These are phyloP conservation scores for Cichorium intybus DNA, from an alignment of 140 eudicot genomes.

Conservation along the genomic window DNA sequence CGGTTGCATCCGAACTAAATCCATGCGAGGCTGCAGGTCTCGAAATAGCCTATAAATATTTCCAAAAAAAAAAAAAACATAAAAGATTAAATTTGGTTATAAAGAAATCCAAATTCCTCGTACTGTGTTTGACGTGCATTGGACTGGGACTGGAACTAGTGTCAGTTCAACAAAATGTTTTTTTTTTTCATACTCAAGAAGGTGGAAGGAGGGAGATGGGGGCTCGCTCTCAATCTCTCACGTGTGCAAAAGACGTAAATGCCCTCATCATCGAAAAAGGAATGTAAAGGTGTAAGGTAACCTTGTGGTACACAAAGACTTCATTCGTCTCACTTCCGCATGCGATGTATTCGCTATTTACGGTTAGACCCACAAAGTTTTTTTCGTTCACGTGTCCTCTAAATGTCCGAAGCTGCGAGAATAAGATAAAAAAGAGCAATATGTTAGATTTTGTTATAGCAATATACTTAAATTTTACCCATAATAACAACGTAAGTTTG, in stretches of 20 bases:
- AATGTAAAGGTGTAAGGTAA: constrained; percentile 6
- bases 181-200: too few relatives aligned
- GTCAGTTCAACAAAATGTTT: too few relatives aligned
- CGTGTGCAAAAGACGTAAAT: neutral
- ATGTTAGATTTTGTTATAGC: neutral
- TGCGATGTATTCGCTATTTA: constrained; percentile 79
- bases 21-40: constrained; percentile 84
- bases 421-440: neutral
- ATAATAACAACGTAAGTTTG: too few relatives aligned
- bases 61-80: constrained; percentile 6
- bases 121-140: too few relatives aligned
- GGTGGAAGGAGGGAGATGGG: too few relatives aligned
- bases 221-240: neutral
- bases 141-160: too few relatives aligned
- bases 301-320: constrained; percentile 94
- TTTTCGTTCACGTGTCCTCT: constrained; percentile 94
- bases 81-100: neutral
- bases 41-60: constrained; percentile 60
- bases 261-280: neutral
- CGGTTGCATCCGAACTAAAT: constrained; percentile 53
- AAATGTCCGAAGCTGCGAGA: constrained; percentile 66
- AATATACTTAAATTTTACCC: too few relatives aligned
- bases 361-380: constrained; percentile 89
- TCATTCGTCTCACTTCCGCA: constrained; percentile 98
- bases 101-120: neutral